Percentiles rank a stretch among this genome's conserved stretches.
Conservation (phyloP, 108 stramenopile genomes). For the Fragilaria crotonensis region DNA sequence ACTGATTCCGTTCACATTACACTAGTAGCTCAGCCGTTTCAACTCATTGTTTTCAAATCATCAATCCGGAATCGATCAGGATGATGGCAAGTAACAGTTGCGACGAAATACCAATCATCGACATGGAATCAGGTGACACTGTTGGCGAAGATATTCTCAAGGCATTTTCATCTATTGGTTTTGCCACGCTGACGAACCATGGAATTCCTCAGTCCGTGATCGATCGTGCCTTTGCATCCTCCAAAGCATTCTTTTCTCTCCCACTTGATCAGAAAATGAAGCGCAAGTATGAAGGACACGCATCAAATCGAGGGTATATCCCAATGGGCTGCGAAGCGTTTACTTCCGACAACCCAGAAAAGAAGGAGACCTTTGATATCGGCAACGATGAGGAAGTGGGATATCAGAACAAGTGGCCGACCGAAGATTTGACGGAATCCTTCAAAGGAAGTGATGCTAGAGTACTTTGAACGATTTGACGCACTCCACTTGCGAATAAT, state of each 20-base stretch:
- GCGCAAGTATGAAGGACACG: constrained; percentile 29
- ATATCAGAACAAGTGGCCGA: constrained; percentile 20
- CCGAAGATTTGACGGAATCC: constrained; percentile 13
- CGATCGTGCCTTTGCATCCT: constrained; percentile 11
- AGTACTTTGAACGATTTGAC: constrained; percentile 39
- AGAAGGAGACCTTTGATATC: constrained; percentile 30
- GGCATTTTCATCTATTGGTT: not conserved
- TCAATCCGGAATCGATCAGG: no score
- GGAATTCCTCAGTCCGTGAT: not conserved
- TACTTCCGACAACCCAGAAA: constrained; percentile 21
- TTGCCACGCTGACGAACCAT: not conserved
- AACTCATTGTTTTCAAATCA: no score
- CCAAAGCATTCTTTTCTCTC: constrained; percentile 36
- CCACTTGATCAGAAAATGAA: constrained; percentile 32
- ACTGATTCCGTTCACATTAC: no score
- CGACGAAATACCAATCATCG: not conserved
- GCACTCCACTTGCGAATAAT: constrained; percentile 22
- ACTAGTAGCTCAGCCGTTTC: no score
- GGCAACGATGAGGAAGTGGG: constrained; percentile 10
- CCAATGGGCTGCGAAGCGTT: constrained; percentile 35
- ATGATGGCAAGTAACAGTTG: no score
- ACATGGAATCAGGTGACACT: not conserved
- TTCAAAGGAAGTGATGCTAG: constrained; percentile 26
- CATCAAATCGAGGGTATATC: constrained; percentile 61
- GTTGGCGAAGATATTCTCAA: not conserved